Evolutionary conservation across 805 yeast genomes (phyloP).

Genomic region (Myxozyma sirexii): DNA sequence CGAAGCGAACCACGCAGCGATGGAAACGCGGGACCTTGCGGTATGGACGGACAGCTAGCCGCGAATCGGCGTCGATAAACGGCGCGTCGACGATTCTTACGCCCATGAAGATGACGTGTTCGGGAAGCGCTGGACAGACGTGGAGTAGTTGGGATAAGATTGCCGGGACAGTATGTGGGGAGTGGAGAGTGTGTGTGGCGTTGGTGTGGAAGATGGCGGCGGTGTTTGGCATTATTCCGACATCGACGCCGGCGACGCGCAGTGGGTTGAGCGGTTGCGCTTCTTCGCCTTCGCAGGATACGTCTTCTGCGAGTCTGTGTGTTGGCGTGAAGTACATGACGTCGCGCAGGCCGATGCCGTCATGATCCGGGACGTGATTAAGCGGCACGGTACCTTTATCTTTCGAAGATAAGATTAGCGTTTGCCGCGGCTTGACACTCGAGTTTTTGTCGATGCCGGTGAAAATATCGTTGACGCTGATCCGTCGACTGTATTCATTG

Average conservation of each 20-base stretch:
- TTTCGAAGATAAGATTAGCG: neutral
- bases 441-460: conserved; percentile 15
- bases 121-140: conserved; percentile 51
- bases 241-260: neutral
- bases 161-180: conserved; percentile 53
- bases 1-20: conserved; percentile 53
- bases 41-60: conserved; percentile 47
- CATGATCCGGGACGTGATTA: neutral
- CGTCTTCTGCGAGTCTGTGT: neutral
- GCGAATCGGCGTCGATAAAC: conserved; percentile 42
- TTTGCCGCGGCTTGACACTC: neutral
- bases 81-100: conserved; percentile 51
- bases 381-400: neutral
- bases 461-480: conserved; percentile 46
- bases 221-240: conserved; percentile 41
- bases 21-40: conserved; percentile 50
- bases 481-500: conserved; percentile 45
- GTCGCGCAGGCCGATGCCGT: neutral
- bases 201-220: conserved; percentile 49
- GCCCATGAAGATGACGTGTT: conserved; percentile 50
- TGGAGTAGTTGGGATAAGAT: conserved; percentile 46
- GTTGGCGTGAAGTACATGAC: neutral
- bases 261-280: neutral
- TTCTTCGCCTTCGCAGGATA: neutral
- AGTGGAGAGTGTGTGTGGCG: conserved; percentile 41